These are phyloP conservation scores for Gynostemma pentaphyllum DNA, from an alignment of 306 rosid species.

Conservation along the genomic window DNA sequence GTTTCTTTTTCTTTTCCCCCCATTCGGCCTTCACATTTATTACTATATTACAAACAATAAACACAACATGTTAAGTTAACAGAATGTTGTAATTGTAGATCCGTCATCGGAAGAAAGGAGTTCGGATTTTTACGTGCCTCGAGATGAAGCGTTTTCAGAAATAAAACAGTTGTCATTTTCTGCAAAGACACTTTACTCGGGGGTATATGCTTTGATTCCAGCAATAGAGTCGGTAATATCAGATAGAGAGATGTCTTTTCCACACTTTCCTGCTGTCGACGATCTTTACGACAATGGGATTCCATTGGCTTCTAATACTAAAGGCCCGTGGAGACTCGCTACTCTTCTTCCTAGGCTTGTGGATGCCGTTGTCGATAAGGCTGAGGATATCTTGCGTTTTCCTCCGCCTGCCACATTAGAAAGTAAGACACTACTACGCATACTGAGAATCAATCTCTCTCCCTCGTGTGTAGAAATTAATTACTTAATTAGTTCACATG, in stretches of 20 bases:
- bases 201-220: conserved; percentile 36
- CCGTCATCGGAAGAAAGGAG: conserved; percentile 34
- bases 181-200: conserved; percentile 23
- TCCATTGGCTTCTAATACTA: conserved; percentile 24
- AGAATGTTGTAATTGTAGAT: conserved; percentile 22
- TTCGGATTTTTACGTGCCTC: conserved; percentile 35
- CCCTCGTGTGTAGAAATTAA: no score
- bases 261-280: conserved; percentile 44
- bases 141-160: conserved; percentile 50
- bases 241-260: conserved; percentile 30
- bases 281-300: conserved; percentile 40
- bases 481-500: not conserved
- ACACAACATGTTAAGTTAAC: not conserved
- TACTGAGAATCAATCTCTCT: no score
- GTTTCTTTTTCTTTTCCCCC: not conserved
- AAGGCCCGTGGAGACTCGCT: conserved; percentile 8
- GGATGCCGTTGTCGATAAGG: conserved; percentile 13
- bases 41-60: not conserved
- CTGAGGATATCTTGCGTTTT: conserved; percentile 34
- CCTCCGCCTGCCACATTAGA: conserved; percentile 40
- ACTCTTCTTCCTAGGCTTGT: conserved; percentile 32
- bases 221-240: conserved; percentile 7
- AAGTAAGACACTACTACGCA: conserved; percentile 20
- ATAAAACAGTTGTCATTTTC: conserved; percentile 31
- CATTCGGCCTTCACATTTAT: not conserved